Evolutionary conservation across 176 grass and related monocot species (phyloP).

Genomic region (Zoysia japonica): DNA sequence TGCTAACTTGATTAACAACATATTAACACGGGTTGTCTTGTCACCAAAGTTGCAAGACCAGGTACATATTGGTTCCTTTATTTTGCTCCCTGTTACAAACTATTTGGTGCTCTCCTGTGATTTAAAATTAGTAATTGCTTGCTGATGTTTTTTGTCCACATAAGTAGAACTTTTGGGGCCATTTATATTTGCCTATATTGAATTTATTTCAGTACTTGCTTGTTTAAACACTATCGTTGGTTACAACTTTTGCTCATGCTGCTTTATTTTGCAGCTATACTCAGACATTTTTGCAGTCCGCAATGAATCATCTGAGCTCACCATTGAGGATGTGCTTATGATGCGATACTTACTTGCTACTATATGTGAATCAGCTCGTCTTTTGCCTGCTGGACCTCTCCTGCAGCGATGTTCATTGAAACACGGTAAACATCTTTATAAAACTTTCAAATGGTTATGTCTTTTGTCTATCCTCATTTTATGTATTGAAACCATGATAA

Average conservation of each 20-base stretch:
- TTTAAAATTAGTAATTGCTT: constrained; percentile 20
- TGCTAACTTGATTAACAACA: constrained; percentile 70
- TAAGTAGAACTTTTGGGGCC: not conserved
- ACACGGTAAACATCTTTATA: constrained; percentile 50
- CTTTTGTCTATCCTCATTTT: constrained; percentile 2
- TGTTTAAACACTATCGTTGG: not conserved
- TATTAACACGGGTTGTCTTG: constrained; percentile 66
- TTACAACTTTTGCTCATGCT: constrained; percentile 12
- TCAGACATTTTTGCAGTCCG: constrained; percentile 54
- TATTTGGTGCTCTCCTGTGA: constrained; percentile 27
- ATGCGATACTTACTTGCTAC: constrained; percentile 82
- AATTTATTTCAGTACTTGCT: not conserved
- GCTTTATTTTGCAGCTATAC: constrained; percentile 58
- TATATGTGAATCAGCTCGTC: constrained; percentile 88
- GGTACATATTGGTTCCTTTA: constrained; percentile 46
- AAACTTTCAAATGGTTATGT: not conserved
- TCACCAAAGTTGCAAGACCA: constrained; percentile 69
- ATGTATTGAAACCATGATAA: not conserved
- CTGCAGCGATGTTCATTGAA: constrained; percentile 87
- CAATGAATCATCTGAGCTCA: constrained; percentile 43
- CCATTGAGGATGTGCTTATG: constrained; percentile 53
- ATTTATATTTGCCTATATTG: not conserved
- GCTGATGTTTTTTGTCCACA: constrained; percentile 29
- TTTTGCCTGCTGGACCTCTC: constrained; percentile 93
- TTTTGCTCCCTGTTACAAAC: constrained; percentile 32